These are phyloP conservation scores for Aspergillus texensis DNA, from an alignment of 2,329 filamentous ascomycete species.

Conservation along the genomic window DNA sequence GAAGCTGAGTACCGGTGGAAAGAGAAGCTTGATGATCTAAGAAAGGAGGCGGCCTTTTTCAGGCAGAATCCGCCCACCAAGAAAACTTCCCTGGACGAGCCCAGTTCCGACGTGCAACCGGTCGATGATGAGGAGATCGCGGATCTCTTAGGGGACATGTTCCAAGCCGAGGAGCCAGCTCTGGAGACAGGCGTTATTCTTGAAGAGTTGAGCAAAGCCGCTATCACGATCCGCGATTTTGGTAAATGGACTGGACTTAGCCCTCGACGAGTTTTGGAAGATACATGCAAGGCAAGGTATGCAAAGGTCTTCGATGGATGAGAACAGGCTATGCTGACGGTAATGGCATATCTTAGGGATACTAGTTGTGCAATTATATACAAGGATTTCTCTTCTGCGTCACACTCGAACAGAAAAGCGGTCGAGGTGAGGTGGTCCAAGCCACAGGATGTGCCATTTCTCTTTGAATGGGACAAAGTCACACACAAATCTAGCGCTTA, in stretches of 20 bases:
- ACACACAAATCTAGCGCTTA: conserved; percentile 48
- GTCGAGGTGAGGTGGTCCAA: conserved; percentile 80
- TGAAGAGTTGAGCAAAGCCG: conserved; percentile 25
- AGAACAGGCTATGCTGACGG: conserved; percentile 4
- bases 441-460: conserved; percentile 59
- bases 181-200: conserved; percentile 46
- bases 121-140: conserved; percentile 41
- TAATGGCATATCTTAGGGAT: conserved; percentile 58
- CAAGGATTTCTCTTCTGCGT: conserved; percentile 69
- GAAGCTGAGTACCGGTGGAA: conserved; percentile 69
- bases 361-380: conserved; percentile 68
- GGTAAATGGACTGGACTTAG: conserved; percentile 77
- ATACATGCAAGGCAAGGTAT: conserved; percentile 80
- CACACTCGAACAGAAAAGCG: conserved; percentile 75
- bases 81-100: conserved; percentile 43
- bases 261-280: conserved; percentile 77
- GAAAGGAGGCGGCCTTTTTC: conserved; percentile 57
- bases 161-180: conserved; percentile 49
- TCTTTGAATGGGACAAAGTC: conserved; percentile 46
- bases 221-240: conserved; percentile 74
- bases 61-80: conserved; percentile 30
- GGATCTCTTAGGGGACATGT: conserved; percentile 62
- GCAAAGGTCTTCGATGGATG: not conserved
- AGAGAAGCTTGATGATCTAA: conserved; percentile 59
- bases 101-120: conserved; percentile 19